Conservation (phyloP, 345 rosid species). For the Eucalyptus rudis region DNA sequence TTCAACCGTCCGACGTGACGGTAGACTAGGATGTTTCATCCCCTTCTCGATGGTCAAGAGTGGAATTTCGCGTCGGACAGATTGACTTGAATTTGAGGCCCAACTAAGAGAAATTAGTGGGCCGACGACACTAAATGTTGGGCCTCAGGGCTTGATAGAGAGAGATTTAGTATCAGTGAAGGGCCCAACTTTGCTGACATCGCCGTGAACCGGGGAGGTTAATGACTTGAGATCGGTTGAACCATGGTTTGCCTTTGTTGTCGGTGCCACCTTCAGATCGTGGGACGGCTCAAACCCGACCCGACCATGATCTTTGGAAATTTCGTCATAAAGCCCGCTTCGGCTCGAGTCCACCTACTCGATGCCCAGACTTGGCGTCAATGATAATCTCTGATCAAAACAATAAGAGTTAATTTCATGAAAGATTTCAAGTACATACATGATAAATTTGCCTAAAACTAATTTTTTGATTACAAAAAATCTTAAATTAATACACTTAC, state of each 20-base stretch:
- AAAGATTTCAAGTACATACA: fast-evolving
- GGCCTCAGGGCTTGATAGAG: neutral
- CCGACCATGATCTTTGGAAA: neutral
- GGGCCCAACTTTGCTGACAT: neutral
- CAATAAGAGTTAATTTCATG: fast-evolving
- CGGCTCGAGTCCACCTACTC: neutral
- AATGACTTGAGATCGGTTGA: neutral
- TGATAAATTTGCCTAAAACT: fast-evolving
- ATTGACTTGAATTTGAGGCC: neutral
- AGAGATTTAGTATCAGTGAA: neutral
- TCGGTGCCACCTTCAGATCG: neutral
- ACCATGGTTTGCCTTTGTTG: neutral
- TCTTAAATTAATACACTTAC: no score
- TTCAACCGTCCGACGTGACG: neutral
- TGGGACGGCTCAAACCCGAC: neutral
- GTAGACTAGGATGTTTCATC: neutral
- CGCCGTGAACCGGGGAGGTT: neutral
- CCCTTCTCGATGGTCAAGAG: neutral
- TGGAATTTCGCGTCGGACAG: neutral
- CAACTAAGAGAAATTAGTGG: neutral
- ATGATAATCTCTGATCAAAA: neutral
- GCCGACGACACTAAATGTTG: neutral
- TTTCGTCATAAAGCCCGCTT: neutral
- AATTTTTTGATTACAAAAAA: no score
- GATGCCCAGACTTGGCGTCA: fast-evolving